These are phyloP conservation scores for Tuber calosporum DNA, from an alignment of 495 filamentous ascomycete species.

Conservation along the genomic window DNA sequence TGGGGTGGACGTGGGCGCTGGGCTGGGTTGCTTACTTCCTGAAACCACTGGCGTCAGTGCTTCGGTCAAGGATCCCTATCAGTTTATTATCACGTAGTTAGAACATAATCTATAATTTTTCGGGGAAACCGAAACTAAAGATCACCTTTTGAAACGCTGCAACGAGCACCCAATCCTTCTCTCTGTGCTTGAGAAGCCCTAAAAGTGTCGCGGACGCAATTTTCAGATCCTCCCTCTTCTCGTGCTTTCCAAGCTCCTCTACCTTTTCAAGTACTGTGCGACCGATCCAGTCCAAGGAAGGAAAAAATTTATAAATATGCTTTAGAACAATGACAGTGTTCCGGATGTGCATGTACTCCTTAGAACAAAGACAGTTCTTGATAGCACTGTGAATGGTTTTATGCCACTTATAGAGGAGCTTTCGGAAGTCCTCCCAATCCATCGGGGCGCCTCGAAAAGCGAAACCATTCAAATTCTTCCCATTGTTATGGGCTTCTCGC, in stretches of 20 bases:
- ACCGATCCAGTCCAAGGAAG: constrained; percentile 81
- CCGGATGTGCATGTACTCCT: constrained; percentile 95
- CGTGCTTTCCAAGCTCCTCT: constrained; percentile 57
- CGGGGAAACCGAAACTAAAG: constrained; percentile 31
- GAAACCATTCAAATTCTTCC: constrained; percentile 60
- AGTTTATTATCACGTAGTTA: constrained; percentile 7
- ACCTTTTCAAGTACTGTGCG: constrained; percentile 61
- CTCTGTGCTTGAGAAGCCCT: constrained; percentile 69
- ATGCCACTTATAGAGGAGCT: constrained; percentile 85
- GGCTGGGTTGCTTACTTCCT: constrained; percentile 42
- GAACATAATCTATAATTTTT: constrained; percentile 4
- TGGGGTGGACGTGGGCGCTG: constrained; percentile 23
- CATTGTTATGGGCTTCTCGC: constrained; percentile 62
- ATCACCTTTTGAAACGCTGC: constrained; percentile 40
- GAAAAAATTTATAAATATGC: constrained; percentile 68
- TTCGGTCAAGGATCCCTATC: constrained; percentile 33
- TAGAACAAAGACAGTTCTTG: constrained; percentile 65
- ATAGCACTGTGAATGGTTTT: constrained; percentile 65
- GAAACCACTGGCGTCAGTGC: constrained; percentile 29
- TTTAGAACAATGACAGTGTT: constrained; percentile 93
- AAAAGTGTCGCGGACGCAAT: constrained; percentile 78
- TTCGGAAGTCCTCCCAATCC: constrained; percentile 78
- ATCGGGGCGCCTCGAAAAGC: constrained; percentile 45
- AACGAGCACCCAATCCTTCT: constrained; percentile 72
- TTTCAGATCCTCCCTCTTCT: constrained; percentile 78